Percentiles rank a stretch among this genome's conserved stretches.
phyloP scores from a whole-genome alignment of 257 asterid species.

The Scutellaria barbata region DNA sequence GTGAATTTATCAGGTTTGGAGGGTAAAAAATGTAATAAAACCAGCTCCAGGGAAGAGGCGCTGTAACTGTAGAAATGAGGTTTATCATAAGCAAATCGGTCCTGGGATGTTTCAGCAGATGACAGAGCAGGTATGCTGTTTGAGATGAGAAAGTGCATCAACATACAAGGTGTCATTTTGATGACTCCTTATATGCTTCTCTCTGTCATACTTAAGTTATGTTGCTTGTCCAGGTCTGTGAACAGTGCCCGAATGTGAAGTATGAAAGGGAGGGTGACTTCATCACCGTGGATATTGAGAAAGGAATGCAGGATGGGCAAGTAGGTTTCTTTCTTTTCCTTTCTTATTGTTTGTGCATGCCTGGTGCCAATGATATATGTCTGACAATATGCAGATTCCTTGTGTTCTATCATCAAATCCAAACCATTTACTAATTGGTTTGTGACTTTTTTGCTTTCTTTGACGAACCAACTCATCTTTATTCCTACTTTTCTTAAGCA shows the following conservation, averaged over 20 bases:
- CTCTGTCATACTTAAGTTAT: neutral
- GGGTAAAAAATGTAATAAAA: slow-evolving; percentile 86
- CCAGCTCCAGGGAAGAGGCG: slow-evolving; percentile 97
- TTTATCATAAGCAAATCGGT: slow-evolving; percentile 97
- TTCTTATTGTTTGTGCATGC: neutral
- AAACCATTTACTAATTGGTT: neutral
- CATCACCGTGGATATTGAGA: slow-evolving; percentile 93
- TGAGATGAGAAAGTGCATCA: slow-evolving; percentile 9
- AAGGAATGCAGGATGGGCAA: slow-evolving; percentile 98
- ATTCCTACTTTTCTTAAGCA: neutral
- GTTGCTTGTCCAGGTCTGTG: slow-evolving; percentile 74
- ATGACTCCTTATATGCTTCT: slow-evolving; percentile 22
- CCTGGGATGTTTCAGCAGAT: slow-evolving; percentile 99
- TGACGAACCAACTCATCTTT: slow-evolving; percentile 8
- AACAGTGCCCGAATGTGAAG: slow-evolving; percentile 93
- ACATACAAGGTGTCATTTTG: neutral
- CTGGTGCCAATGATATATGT: neutral
- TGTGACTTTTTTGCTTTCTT: neutral
- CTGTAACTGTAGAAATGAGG: slow-evolving; percentile 97
- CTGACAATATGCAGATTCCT: neutral
- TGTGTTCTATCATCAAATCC: neutral
- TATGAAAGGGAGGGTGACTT: slow-evolving; percentile 93
- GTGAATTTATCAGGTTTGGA: slow-evolving; percentile 77
- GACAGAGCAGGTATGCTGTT: slow-evolving; percentile 85
- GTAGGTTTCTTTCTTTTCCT: slow-evolving; percentile 45